These are phyloP conservation scores for Cinnamomum chago DNA, from an alignment of 164 flowering plant genomes.

Conservation along the genomic window DNA sequence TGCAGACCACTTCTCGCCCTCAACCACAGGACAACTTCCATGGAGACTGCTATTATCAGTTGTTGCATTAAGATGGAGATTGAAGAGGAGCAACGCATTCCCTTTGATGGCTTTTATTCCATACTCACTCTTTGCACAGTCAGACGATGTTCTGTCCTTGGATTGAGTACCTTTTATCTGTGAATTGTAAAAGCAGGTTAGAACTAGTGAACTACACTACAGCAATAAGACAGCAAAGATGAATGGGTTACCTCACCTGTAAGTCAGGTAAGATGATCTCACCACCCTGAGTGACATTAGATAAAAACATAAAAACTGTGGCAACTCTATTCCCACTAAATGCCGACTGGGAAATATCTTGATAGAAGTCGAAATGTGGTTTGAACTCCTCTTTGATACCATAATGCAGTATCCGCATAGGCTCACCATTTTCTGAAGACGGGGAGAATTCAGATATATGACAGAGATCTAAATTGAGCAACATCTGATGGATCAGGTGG, in stretches of 20 bases:
- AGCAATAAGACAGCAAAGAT: neutral
- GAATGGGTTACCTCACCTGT: constrained; percentile 41
- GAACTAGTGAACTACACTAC: neutral
- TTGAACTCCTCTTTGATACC: constrained; percentile 31
- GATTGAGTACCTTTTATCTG: constrained; percentile 26
- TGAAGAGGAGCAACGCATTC: constrained; percentile 74
- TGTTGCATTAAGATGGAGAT: constrained; percentile 44
- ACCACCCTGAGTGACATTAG: constrained; percentile 68
- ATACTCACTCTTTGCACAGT: constrained; percentile 32
- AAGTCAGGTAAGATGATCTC: constrained; percentile 58
- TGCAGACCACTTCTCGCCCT: constrained; percentile 84
- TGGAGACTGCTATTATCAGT: constrained; percentile 64
- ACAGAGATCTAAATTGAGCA: neutral
- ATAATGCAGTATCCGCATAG: constrained; percentile 48
- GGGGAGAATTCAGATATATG: neutral
- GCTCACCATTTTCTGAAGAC: constrained; percentile 49
- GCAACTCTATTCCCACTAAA: constrained; percentile 48
- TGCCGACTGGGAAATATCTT: constrained; percentile 24
- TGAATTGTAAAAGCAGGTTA: neutral
- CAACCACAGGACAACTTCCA: constrained; percentile 62
- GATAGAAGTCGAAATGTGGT: constrained; percentile 35
- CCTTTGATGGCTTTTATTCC: constrained; percentile 63
- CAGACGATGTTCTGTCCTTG: constrained; percentile 41
- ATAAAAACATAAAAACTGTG: constrained; percentile 65
- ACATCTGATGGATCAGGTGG: neutral